These are phyloP conservation scores for Acanthamoeba healyi DNA, from an alignment of 208 protist species.

Conservation along the genomic window DNA sequence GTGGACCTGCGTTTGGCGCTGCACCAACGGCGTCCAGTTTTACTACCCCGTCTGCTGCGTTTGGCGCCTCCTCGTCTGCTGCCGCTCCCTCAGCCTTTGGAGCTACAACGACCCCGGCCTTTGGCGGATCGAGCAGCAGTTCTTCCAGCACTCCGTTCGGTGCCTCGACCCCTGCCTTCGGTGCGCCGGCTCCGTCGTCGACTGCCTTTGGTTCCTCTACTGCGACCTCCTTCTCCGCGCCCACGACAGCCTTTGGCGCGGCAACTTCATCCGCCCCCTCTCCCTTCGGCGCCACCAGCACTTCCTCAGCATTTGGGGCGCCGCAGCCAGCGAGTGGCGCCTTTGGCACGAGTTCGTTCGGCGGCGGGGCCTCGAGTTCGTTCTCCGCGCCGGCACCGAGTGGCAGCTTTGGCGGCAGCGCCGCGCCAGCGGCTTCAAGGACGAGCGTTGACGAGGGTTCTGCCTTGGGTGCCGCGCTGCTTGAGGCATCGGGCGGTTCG, in stretches of 20 bases:
- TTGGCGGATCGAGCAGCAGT: not conserved
- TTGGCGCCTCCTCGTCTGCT: too few relatives aligned
- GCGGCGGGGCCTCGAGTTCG: not conserved
- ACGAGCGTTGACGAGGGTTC: not conserved
- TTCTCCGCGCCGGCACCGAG: not conserved
- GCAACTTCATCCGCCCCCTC: not conserved
- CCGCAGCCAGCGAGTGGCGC: not conserved
- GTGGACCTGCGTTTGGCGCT: too few relatives aligned
- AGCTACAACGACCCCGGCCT: not conserved
- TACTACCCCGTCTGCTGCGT: too few relatives aligned
- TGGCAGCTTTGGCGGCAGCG: not conserved
- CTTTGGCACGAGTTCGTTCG: not conserved
- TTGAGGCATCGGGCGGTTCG: slow-evolving; percentile 10
- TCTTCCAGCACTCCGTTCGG: not conserved
- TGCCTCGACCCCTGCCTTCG: not conserved
- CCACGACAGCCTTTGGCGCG: not conserved
- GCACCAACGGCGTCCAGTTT: too few relatives aligned
- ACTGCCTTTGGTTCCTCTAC: not conserved
- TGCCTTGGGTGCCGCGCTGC: slow-evolving; percentile 1
- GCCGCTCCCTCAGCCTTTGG: not conserved
- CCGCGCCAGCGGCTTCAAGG: not conserved
- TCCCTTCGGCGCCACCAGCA: not conserved
- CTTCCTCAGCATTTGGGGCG: not conserved
- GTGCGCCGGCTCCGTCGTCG: too few relatives aligned
- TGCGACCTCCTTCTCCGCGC: not conserved